Conservation (phyloP, 2,329 filamentous ascomycete species). For the Fusarium sp. region DNA sequence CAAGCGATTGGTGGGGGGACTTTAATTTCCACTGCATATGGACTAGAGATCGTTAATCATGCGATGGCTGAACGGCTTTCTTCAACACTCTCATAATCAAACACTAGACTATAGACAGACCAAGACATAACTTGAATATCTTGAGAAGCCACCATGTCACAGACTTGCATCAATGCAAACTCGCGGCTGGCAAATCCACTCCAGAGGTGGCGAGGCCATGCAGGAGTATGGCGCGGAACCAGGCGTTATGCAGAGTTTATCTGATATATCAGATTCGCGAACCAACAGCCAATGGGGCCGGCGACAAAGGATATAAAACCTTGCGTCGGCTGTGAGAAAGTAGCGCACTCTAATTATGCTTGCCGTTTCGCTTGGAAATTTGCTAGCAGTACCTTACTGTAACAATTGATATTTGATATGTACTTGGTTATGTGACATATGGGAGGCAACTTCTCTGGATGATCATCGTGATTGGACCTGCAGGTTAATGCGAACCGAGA, state of each 20-base stretch:
- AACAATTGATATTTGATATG: conserved; percentile 5
- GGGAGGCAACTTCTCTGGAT: too few species aligned
- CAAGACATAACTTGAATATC: too few species aligned
- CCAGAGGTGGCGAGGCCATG: neutral
- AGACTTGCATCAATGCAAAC: neutral
- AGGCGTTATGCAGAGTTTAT: neutral
- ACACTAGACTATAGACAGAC: neutral
- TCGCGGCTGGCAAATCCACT: neutral
- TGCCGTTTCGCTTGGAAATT: too few species aligned
- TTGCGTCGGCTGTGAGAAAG: too few species aligned
- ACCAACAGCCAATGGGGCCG: neutral
- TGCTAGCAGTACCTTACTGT: too few species aligned
- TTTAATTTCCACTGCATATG: neutral
- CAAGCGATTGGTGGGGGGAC: neutral
- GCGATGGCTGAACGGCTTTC: neutral
- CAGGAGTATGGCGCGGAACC: neutral
- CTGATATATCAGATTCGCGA: conserved; percentile 18
- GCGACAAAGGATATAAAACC: neutral
- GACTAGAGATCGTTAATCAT: neutral
- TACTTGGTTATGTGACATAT: too few species aligned
- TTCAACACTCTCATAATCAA: neutral
- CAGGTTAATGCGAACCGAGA: too few species aligned
- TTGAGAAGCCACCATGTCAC: too few species aligned
- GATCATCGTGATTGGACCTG: too few species aligned
- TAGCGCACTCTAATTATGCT: too few species aligned